Evolutionary conservation across 768 basidiomycete genomes (phyloP), one percentile per base, ranked within the genome.

Genomic region (Lanmaoa pseudosensibilis): DNA sequence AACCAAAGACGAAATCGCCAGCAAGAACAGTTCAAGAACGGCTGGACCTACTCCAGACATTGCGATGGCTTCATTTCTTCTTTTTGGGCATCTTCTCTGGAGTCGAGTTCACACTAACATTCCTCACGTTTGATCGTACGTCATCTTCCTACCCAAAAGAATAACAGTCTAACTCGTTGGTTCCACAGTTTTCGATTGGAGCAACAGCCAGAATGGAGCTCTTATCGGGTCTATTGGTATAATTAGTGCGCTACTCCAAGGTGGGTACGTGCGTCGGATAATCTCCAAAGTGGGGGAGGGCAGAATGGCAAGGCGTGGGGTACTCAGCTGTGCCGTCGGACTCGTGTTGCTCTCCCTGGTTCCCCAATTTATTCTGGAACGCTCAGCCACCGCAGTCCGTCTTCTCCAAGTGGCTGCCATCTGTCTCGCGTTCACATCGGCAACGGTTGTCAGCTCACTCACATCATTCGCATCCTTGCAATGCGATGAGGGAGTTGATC

Each of bases 81-180:
- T 99, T 98, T 77, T 76, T 98, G 57, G 83, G 87, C 50, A 69
- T 96, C 48, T 98, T 99, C 73, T 95, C 95, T 2, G 96, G 95
- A 13, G 84, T 97, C 48, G 96, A 99, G 69, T 98, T 98, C 73
- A 99, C 96, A 0, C 78, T 99, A 21, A 96, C 94, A 0, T 98
- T 98, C 79, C 77, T 98, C 46, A 97, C 90, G 2, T 94, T 92
- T 65, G 91, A 93, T 69, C 73, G 92, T 89, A 74, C 71, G 87
- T 79, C 46, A 25, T 60, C 18, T 11, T 58, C 54, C 12, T 56
- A 7, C 51, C 16, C 48, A 25, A 40, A 44, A 32, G 18, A 15
- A 32, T 13, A 18, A 36, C 9, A 3, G 32, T 27, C 10, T 60
- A 9, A 60, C 30, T 43, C 37, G 1, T 25, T 27, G 34, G 57